These are phyloP conservation scores for Pseudocercospora cruenta DNA, from an alignment of 2,329 filamentous ascomycete species.

Conservation along the genomic window DNA sequence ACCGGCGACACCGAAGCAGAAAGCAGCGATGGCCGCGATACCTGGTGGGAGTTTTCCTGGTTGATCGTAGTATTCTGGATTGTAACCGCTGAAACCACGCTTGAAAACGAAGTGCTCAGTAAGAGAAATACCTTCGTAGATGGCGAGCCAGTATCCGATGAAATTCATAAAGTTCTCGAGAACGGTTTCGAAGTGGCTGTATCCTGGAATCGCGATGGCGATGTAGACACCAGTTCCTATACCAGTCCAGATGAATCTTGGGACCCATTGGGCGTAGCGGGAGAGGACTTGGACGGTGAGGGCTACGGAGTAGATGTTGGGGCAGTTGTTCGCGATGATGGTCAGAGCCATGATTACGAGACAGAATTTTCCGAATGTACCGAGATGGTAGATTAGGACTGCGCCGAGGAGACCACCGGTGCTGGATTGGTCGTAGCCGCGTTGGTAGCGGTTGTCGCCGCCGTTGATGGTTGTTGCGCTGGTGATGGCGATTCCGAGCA, in stretches of 20 bases:
- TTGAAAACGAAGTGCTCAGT: conserved; percentile 71
- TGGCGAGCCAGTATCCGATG: conserved; percentile 71
- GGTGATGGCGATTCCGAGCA: conserved; percentile 71
- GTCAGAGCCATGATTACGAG: conserved; percentile 49
- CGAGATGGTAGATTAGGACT: conserved; percentile 65
- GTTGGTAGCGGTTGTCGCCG: conserved; percentile 58
- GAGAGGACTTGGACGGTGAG: conserved; percentile 69
- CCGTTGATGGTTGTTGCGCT: conserved; percentile 63
- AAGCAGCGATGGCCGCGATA: conserved; percentile 65
- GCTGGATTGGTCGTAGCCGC: conserved; percentile 59
- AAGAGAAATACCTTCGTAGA: conserved; percentile 69
- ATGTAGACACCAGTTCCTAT: conserved; percentile 66
- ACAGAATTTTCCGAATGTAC: conserved; percentile 73
- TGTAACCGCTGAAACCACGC: conserved; percentile 63
- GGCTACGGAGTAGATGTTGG: conserved; percentile 65
- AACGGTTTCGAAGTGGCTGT: conserved; percentile 65
- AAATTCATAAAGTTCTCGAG: conserved; percentile 70
- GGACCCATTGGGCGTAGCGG: conserved; percentile 61
- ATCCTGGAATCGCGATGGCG: conserved; percentile 71
- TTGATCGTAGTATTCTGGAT: conserved; percentile 61
- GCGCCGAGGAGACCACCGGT: conserved; percentile 70
- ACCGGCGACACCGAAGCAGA: conserved; percentile 66
- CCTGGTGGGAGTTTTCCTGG: conserved; percentile 63
- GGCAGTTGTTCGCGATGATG: conserved; percentile 52
- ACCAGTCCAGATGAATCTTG: conserved; percentile 69